Base-by-base conservation (phyloP, 495 filamentous ascomycete genomes). In the Aspergillus hancockii region DNA sequence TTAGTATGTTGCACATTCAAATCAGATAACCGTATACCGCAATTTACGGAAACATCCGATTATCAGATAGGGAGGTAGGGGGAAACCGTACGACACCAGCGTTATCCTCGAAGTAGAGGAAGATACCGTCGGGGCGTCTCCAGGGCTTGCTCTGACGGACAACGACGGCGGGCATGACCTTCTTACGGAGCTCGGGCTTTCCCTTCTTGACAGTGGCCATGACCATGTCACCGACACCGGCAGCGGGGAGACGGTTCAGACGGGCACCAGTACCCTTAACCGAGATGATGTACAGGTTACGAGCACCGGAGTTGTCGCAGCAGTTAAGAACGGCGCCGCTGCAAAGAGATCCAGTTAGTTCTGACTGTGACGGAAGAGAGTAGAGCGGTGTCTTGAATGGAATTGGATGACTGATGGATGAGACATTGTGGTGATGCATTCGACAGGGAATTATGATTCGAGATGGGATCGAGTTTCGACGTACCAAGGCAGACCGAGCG, bases 201-300 rank as follows among this genome's bases (percentile, higher is more conserved):
- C 93, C 92, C 90, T 99, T 99, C 90, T 99, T 98, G 81, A 99
- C 95, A 63, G 95, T 98, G 60, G 93, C 92, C 95, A 98, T 98
- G 69, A 98, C 95, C 94, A 98, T 98, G 83, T 98, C 94, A 67
- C 93, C 93, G 70, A 98, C 95, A 85, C 94, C 94, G 53, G 89
- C 94, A 69, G 95, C 95, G 66, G 94, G 94, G 63, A 99, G 88
- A 76, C 94, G 87, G 85, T 99, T 99, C 62, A 99, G 90, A 65
- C 94, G 92, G 64, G 94, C 95, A 84, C 94, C 95, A 73, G 94
- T 92, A 83, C 94, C 94, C 85, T 94, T 96, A 79, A 99, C 95
- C 75, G 95, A 94, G 83, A 99, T 98, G 87, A 99, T 97, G 90
- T 98, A 99, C 63, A 99, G 86, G 81, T 98, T 98, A 65, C 94